A percentile compares a stretch with the other conserved stretches of the same genome.
Evolutionary conservation across 768 basidiomycete genomes (phyloP).

Genomic region (Mrakia frigida): DNA sequence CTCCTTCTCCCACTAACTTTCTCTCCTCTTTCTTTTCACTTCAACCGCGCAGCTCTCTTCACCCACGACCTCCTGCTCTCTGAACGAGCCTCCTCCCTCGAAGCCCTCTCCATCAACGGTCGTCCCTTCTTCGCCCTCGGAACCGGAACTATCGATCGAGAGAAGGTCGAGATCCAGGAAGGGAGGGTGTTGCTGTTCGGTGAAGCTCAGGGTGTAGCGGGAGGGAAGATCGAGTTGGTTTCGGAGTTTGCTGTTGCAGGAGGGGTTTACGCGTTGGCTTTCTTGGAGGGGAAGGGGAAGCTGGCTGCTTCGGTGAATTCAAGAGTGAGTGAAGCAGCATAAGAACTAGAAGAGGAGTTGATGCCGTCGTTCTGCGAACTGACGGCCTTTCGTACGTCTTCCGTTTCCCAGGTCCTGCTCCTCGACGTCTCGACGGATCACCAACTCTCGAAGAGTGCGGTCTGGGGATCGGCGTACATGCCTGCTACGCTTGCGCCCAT

Average conservation of each 20-base stretch:
- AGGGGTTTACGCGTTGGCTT: constrained; percentile 62
- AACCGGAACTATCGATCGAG: constrained; percentile 39
- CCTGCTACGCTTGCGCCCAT: constrained; percentile 62
- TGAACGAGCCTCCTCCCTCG: constrained; percentile 30
- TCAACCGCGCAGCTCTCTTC: constrained; percentile 1
- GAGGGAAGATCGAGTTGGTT: constrained; percentile 41
- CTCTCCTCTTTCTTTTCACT: background rate
- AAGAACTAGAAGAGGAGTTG: too few species aligned
- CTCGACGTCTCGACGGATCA: background rate
- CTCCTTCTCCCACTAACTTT: background rate
- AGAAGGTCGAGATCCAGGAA: constrained; percentile 36
- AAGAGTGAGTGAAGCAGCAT: constrained; percentile 54
- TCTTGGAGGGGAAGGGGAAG: constrained; percentile 45
- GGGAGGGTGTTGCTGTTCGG: constrained; percentile 59
- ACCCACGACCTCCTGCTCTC: constrained; percentile 4
- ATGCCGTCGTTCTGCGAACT: too few species aligned
- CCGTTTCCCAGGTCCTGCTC: constrained; percentile 7
- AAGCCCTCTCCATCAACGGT: background rate
- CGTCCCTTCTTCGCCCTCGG: constrained; percentile 47
- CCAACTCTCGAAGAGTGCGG: background rate
- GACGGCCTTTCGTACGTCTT: background rate
- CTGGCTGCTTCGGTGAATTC: constrained; percentile 71
- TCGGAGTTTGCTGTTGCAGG: constrained; percentile 54
- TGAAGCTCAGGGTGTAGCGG: constrained; percentile 38
- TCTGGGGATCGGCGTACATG: constrained; percentile 79